Conservation (phyloP, 768 basidiomycete genomes). For the Podaxis sp. region DNA sequence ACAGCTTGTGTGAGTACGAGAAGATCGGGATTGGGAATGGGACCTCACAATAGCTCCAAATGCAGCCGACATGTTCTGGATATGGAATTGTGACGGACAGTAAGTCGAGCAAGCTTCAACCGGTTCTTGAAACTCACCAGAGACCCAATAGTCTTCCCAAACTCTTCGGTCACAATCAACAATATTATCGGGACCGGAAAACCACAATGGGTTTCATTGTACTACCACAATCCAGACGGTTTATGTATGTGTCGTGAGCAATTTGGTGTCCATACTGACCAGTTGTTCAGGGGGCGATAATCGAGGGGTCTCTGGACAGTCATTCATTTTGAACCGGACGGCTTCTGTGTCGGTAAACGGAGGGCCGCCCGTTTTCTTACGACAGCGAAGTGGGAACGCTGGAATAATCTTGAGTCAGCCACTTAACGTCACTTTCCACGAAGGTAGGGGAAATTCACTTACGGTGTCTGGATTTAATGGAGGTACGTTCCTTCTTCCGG, state of each 20-base stretch:
- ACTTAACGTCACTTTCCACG: slow-evolving; percentile 24
- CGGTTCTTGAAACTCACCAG: background rate
- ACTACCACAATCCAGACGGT: slow-evolving; percentile 28
- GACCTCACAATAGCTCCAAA: background rate
- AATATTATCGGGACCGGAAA: slow-evolving; percentile 29
- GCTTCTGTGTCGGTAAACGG: slow-evolving; percentile 27
- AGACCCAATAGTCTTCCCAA: slow-evolving; percentile 3
- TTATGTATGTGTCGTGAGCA: slow-evolving; percentile 21
- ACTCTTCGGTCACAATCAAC: slow-evolving; percentile 26
- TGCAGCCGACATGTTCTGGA: slow-evolving; percentile 9
- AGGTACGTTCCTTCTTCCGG: background rate
- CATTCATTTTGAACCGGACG: slow-evolving; percentile 24
- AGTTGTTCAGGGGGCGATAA: slow-evolving; percentile 25
- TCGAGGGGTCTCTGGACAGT: slow-evolving; percentile 21
- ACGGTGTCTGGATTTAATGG: slow-evolving; percentile 8
- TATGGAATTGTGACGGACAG: slow-evolving; percentile 7
- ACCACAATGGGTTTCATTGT: slow-evolving; percentile 32
- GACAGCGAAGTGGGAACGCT: slow-evolving; percentile 20
- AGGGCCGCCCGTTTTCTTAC: slow-evolving; percentile 24
- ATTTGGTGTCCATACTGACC: background rate
- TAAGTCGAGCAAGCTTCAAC: background rate
- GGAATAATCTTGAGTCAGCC: slow-evolving; percentile 28
- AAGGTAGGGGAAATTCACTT: background rate
- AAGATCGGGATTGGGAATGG: background rate
- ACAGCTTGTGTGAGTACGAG: slow-evolving; percentile 4